Conservation (phyloP, 2,329 filamentous ascomycete genomes). For the Pseudogymnoascus verrucosus region DNA sequence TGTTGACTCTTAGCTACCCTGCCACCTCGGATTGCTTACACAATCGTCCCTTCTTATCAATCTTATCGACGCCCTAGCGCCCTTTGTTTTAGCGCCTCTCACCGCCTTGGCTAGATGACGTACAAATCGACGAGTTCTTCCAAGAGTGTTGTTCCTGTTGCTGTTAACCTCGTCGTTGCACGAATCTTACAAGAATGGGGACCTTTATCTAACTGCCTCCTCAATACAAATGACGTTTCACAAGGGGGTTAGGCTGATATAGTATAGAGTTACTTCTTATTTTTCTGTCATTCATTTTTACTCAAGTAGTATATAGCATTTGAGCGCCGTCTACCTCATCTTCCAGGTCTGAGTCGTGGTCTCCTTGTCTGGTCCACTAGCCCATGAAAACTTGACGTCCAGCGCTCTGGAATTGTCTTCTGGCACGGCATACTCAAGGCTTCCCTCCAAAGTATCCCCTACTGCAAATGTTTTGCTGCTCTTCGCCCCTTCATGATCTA, state of each 20-base stretch:
- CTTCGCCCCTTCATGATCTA: constrained; percentile 45
- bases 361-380: constrained; percentile 18
- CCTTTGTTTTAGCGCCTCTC: background rate
- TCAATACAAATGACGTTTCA: background rate
- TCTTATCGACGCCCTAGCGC: background rate
- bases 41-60: background rate
- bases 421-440: constrained; percentile 62
- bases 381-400: constrained; percentile 57
- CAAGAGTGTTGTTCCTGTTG: background rate
- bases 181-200: background rate
- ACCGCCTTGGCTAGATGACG: constrained; percentile 3
- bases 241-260: background rate
- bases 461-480: constrained; percentile 38
- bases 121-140: background rate
- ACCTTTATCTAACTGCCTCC: background rate
- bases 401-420: constrained; percentile 62
- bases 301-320: background rate
- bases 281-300: background rate
- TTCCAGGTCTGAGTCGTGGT: constrained; percentile 24
- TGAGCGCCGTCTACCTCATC: constrained; percentile 23
- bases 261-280: background rate
- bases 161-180: background rate
- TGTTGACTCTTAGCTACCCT: background rate
- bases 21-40: background rate
- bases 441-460: constrained; percentile 54